Evolutionary conservation across 1,284 basidiomycete species (phyloP).

Genomic region (Ustilago crameri): DNA sequence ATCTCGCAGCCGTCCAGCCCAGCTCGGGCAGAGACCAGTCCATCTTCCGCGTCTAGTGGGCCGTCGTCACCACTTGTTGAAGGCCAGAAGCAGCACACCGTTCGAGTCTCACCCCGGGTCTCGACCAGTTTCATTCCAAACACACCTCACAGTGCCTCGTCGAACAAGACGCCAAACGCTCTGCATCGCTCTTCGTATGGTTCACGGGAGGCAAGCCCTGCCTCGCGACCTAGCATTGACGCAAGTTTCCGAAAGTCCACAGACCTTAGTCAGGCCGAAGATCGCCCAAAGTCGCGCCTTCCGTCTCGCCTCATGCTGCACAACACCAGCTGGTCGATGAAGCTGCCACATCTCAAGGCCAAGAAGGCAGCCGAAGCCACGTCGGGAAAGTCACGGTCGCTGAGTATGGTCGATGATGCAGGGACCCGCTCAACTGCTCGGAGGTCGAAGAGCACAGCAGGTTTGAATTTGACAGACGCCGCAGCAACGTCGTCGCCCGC

Average conservation of each 20-base stretch:
- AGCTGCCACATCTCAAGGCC: conserved; percentile 15
- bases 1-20: conserved; percentile 21
- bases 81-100: neutral
- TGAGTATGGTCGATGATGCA: neutral
- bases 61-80: neutral
- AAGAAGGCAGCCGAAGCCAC: conserved; percentile 12
- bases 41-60: neutral
- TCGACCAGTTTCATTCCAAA: conserved; percentile 1
- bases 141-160: neutral
- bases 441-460: conserved; percentile 14
- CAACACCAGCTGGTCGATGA: conserved; percentile 16
- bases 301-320: conserved; percentile 29
- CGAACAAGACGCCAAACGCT: neutral
- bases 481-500: neutral
- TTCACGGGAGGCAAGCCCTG: neutral
- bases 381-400: neutral
- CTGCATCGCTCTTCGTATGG: conserved; percentile 5
- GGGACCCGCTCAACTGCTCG: conserved; percentile 1
- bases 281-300: conserved; percentile 23
- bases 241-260: conserved; percentile 17
- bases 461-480: conserved; percentile 4
- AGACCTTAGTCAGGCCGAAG: conserved; percentile 23
- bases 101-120: neutral
- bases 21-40: conserved; percentile 6
- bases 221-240: neutral